These are phyloP conservation scores for Aspergillus spinulosporus DNA, from an alignment of 2,329 filamentous ascomycete genomes.

Conservation along the genomic window DNA sequence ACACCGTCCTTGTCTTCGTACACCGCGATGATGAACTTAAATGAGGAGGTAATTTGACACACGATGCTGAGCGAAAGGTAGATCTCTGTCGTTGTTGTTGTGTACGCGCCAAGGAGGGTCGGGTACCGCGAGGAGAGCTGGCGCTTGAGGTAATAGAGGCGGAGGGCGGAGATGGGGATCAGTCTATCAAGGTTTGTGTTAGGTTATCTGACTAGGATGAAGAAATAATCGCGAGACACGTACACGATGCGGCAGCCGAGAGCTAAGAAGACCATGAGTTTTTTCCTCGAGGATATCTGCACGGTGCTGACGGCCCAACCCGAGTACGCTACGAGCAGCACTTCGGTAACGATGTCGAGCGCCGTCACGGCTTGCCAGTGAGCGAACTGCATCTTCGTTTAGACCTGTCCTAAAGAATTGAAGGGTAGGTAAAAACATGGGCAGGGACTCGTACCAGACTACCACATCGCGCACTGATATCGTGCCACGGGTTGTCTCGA, in stretches of 20 bases:
- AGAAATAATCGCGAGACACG: constrained; percentile 14
- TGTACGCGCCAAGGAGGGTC: constrained; percentile 38
- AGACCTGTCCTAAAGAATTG: background rate
- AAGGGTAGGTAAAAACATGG: background rate
- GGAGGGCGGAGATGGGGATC: constrained; percentile 43
- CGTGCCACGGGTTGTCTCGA: constrained; percentile 35
- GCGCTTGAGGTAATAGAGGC: constrained; percentile 38
- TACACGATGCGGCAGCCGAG: constrained; percentile 47
- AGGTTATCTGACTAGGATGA: background rate
- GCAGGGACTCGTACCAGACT: constrained; percentile 31
- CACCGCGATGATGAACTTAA: constrained; percentile 47
- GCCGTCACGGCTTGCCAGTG: constrained; percentile 43
- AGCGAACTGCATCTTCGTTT: constrained; percentile 28
- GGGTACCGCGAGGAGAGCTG: constrained; percentile 37
- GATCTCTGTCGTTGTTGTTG: constrained; percentile 42
- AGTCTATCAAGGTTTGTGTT: constrained; percentile 30
- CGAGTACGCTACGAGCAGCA: constrained; percentile 39
- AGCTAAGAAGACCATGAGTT: constrained; percentile 41
- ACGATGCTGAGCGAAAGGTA: constrained; percentile 46
- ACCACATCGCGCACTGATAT: constrained; percentile 31
- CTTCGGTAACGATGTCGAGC: constrained; percentile 45
- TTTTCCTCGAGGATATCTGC: constrained; percentile 41
- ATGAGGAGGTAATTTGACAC: constrained; percentile 44
- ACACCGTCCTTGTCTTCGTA: constrained; percentile 30
- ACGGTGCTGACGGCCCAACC: constrained; percentile 41